Conservation (phyloP, 2,329 filamentous ascomycete genomes). For the Myriosclerotinia scirpicola region DNA sequence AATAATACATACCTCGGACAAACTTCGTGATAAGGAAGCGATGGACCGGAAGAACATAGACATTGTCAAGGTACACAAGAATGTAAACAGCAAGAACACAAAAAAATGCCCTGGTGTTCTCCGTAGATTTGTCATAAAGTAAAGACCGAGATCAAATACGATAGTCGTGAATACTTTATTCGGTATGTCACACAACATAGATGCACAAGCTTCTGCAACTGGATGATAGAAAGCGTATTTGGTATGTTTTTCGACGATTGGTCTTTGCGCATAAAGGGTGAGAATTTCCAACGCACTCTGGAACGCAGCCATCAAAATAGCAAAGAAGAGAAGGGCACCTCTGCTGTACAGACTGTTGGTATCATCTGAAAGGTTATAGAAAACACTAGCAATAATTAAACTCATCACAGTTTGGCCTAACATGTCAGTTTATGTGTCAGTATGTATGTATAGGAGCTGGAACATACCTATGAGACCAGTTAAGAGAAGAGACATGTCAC, state of each 20-base stretch:
- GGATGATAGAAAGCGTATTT: slow-evolving; percentile 89
- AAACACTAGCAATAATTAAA: slow-evolving; percentile 63
- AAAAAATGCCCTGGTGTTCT: slow-evolving; percentile 77
- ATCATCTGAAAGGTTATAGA: slow-evolving; percentile 57
- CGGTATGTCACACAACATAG: slow-evolving; percentile 69
- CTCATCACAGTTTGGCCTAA: slow-evolving; percentile 49
- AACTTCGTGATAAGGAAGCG: slow-evolving; percentile 70
- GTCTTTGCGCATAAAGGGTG: slow-evolving; percentile 82
- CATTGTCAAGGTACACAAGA: slow-evolving; percentile 73
- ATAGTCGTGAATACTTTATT: slow-evolving; percentile 76
- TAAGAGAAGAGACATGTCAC: slow-evolving; percentile 71
- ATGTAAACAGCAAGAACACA: slow-evolving; percentile 77
- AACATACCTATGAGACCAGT: slow-evolving; percentile 40
- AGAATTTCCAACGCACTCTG: slow-evolving; percentile 67
- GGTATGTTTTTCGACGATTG: slow-evolving; percentile 87
- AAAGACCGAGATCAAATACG: slow-evolving; percentile 75
- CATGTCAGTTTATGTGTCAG: not conserved
- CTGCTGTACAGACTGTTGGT: slow-evolving; percentile 60
- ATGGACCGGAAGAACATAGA: slow-evolving; percentile 85
- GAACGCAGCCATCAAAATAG: slow-evolving; percentile 66
- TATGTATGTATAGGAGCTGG: not conserved
- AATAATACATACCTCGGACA: slow-evolving; percentile 53
- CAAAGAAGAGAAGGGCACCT: slow-evolving; percentile 67
- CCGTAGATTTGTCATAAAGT: slow-evolving; percentile 84
- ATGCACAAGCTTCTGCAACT: slow-evolving; percentile 68